Conservation (phyloP, 1,284 basidiomycete species). For the Ganoderma lingzhi region DNA sequence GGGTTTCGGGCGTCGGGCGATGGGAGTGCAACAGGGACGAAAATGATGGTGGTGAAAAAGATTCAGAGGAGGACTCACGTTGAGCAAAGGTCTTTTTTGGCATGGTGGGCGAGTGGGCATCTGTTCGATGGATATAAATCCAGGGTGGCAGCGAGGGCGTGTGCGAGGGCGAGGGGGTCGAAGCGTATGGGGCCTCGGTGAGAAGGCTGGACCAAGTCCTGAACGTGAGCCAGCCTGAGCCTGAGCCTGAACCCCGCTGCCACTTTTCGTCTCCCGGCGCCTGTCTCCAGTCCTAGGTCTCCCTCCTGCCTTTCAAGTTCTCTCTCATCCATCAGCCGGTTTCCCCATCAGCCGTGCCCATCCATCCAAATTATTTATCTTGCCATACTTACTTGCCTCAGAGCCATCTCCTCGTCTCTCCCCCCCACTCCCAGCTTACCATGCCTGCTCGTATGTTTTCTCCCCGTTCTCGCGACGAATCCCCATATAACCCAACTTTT, state of each 20-base stretch:
- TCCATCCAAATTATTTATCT: background rate
- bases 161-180: conserved; percentile 30
- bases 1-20: conserved; percentile 25
- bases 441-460: conserved; percentile 33
- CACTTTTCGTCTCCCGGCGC: conserved; percentile 5
- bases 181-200: conserved; percentile 33
- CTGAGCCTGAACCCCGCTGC: background rate
- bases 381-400: background rate
- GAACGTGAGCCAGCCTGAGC: background rate
- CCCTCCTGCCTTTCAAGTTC: conserved; percentile 22
- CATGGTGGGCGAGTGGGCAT: conserved; percentile 43
- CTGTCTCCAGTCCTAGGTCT: conserved; percentile 12
- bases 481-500: conserved; percentile 23
- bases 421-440: background rate
- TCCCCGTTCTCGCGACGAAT: conserved; percentile 26
- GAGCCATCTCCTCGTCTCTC: background rate
- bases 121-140: conserved; percentile 37
- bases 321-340: conserved; percentile 13
- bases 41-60: conserved; percentile 16
- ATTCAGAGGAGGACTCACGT: conserved; percentile 36
- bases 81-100: conserved; percentile 44
- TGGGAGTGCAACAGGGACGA: conserved; percentile 14
- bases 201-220: conserved; percentile 11
- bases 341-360: conserved; percentile 14
- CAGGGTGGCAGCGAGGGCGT: conserved; percentile 40